A percentile compares a stretch with the other conserved stretches of the same genome.
Conservation (phyloP, 192 early-diverging fungal genomes). For the Backusella tarrabulga region DNA sequence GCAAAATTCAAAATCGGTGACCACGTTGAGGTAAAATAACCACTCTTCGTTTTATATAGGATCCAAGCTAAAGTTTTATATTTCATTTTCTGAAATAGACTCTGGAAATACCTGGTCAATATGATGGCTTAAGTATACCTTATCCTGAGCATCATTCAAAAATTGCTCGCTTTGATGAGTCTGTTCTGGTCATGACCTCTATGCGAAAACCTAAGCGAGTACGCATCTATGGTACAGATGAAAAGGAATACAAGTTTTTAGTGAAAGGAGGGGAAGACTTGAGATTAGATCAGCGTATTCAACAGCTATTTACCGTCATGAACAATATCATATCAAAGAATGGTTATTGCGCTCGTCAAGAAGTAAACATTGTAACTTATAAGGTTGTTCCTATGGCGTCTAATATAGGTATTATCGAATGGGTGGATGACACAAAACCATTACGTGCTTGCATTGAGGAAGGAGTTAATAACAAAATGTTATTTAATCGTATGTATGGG, state of each 20-base stretch:
- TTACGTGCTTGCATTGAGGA: constrained; percentile 59
- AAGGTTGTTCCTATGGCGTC: constrained; percentile 67
- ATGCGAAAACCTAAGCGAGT: constrained; percentile 72
- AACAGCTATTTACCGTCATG: constrained; percentile 80
- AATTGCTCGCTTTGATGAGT: constrained; percentile 62
- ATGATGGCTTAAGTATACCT: constrained; percentile 56
- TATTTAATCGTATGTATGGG: constrained; percentile 38
- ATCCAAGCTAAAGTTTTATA: neutral
- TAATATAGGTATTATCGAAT: constrained; percentile 72
- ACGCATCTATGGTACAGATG: constrained; percentile 70
- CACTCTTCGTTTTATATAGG: neutral
- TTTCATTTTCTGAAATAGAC: constrained; percentile 26
- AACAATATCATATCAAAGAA: constrained; percentile 62
- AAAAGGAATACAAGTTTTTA: constrained; percentile 68
- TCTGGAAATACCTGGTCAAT: constrained; percentile 80
- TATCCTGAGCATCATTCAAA: constrained; percentile 51
- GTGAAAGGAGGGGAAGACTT: constrained; percentile 89
- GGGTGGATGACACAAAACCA: constrained; percentile 72
- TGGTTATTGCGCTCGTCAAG: constrained; percentile 50
- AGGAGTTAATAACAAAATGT: constrained; percentile 43
- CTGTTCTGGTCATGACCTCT: constrained; percentile 66
- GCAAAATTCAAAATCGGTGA: constrained; percentile 30
- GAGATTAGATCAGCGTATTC: constrained; percentile 73
- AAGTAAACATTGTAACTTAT: constrained; percentile 64
- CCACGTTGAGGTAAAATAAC: constrained; percentile 24